Evolutionary conservation across 177 flowering plant genomes (phyloP), one percentile per base, ranked within the genome.

Genomic region (Vitis hybrid): DNA sequence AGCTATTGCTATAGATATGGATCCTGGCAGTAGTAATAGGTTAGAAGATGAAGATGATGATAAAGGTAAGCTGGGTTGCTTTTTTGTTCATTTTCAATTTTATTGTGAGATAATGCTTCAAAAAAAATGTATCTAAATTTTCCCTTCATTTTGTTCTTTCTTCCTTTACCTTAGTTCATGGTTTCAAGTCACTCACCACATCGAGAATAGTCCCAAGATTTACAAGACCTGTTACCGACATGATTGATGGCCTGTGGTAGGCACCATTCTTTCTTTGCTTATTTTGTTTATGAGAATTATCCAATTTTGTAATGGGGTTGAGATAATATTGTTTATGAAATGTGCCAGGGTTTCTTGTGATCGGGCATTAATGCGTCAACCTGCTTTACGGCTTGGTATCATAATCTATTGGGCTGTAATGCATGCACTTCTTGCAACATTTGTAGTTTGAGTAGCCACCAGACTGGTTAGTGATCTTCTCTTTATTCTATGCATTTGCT

Each of bases 211-310:
- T 96, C 51, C 99, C 99, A 67, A 87, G 79, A 78, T 87, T 89
- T 76, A 89, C 97, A 18, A 88, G 97, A 74, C 97, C 95, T 58
- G 84, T 87, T 14, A 79, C 93, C 9, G 86, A 96, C 86, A 80
- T 87, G 90, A 78, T 93, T 22, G 99, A 96, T 84, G 98, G 99
- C 55, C 64, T 96, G 72, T 96, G 99, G 98, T 96, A 86, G 39
- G 86, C 50, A 29, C 62, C 10, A 63, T 69, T 20, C 50, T 48
- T 31, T 19, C 13, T 57, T 55, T 51, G 16, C 55, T 64, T 55
- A 51, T 1, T 3, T 51, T 6, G 11, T 51, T 22, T 22, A 56
- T 60, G 6, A 19, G 9, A 14, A 45, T 53, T 62, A 10, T 64
- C 51, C 64, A 19, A 19, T 59, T 71, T 19, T 10, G 1, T 61